Base-by-base conservation (phyloP, 805 yeast species). In the Hemisphaericaspora nanyangensis region DNA sequence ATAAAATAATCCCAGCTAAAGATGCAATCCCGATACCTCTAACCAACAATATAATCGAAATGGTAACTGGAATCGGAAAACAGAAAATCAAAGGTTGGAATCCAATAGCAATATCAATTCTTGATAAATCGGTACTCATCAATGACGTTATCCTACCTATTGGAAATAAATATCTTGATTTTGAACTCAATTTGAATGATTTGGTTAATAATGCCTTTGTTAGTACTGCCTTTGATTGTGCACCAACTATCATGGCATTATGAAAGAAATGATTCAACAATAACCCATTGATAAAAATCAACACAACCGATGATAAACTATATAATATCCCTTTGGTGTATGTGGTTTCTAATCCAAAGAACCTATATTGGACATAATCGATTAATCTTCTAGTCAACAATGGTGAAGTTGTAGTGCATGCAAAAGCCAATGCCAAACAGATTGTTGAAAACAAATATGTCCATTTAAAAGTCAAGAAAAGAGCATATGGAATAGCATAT, bases 321-420 rank as follows among this genome's bases (percentile, higher is more conserved):
- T 77, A 84, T 7, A 93, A 95, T 15, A 85, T 68, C 42, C 95
- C 96, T 30, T 61, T 65, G 25, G 79, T 82, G 40, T 66, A 61
- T 7, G 65, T 56, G 18, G 60, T 48, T 8, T 62, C 60, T 11
- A 70, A 58, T 6, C 76, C 75, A 18, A 58, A 53, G 7, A 74
- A 72, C 37, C 73, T 70, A 34, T 55, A 53, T 46, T 74, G 78
- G n/a, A 85, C 85, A 48, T 76, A 85, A 31, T 66, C 67, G 44
- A 87, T 83, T 42, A 88, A 64, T 27, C 74, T 68, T 55, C 79
- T 76, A 3, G 86, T 77, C 8, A 86, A 56, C 47, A 87, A 64
- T 1, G 95, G 90, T 27, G 80, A 77, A 22, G 80, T 61, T 1
- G 85, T 78, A 39, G 66, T 64, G 18, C 72, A 65, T 13, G 66